Evolutionary conservation across 2,329 filamentous ascomycete species (phyloP).

Genomic region (Didymella sp.): DNA sequence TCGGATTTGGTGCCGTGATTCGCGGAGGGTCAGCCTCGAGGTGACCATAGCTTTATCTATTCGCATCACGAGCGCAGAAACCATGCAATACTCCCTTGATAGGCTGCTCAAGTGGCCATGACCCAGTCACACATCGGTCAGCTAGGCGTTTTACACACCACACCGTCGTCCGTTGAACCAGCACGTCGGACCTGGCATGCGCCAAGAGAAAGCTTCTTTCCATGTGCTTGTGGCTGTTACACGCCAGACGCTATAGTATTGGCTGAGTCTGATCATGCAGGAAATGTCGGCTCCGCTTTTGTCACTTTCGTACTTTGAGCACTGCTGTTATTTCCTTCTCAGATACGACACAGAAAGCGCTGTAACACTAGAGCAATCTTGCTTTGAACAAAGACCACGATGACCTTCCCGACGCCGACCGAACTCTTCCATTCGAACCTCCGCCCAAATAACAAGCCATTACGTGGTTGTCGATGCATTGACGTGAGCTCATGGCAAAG

Average conservation of each 20-base stretch:
- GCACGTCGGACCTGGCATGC: conserved; percentile 27
- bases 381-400: neutral
- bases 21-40: conserved; percentile 22
- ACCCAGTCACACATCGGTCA: conserved; percentile 19
- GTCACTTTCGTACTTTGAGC: conserved; percentile 9
- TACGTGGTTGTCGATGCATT: conserved; percentile 17
- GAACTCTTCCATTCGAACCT: neutral
- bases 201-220: conserved; percentile 32
- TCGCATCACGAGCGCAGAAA: conserved; percentile 25
- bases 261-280: conserved; percentile 21
- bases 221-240: conserved; percentile 21
- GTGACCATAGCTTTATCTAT: conserved; percentile 33
- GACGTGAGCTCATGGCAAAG: conserved; percentile 28
- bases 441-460: neutral
- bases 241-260: conserved; percentile 22
- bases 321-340: neutral
- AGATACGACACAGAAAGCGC: conserved; percentile 1
- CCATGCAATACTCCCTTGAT: conserved; percentile 18
- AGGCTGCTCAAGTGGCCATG: conserved; percentile 21
- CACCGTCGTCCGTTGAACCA: conserved; percentile 23
- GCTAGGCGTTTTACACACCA: conserved; percentile 27
- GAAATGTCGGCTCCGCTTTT: conserved; percentile 18
- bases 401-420: neutral
- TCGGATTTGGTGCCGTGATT: conserved; percentile 30
- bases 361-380: conserved; percentile 8